phyloP scores from a whole-genome alignment of 2,329 filamentous ascomycete genomes.

The Pyrenophora seminiperda region DNA sequence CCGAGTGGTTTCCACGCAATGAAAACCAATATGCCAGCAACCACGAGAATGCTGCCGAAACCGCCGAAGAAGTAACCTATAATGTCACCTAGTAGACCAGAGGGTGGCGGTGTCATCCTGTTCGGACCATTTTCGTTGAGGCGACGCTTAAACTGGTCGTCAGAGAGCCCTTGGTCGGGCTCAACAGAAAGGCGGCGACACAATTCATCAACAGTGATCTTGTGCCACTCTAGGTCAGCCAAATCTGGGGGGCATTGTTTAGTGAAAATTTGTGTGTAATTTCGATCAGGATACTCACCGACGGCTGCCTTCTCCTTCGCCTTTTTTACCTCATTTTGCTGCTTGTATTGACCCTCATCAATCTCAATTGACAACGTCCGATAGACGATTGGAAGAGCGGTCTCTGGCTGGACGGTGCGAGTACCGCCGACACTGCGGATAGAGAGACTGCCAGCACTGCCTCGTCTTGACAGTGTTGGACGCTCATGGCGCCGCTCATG shows the following conservation, averaged over 20 bases:
- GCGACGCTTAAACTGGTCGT: slow-evolving; percentile 61
- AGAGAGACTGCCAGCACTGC: slow-evolving; percentile 45
- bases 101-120: slow-evolving; percentile 67
- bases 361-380: slow-evolving; percentile 54
- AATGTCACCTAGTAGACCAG: slow-evolving; percentile 62
- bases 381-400: slow-evolving; percentile 52
- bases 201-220: slow-evolving; percentile 62
- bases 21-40: slow-evolving; percentile 74
- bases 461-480: slow-evolving; percentile 40
- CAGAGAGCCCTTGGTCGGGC: slow-evolving; percentile 62
- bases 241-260: slow-evolving; percentile 28
- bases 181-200: slow-evolving; percentile 64
- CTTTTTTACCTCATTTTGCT: slow-evolving; percentile 36
- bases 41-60: slow-evolving; percentile 72
- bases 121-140: slow-evolving; percentile 69
- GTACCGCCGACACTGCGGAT: slow-evolving; percentile 42
- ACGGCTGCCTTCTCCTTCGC: slow-evolving; percentile 43
- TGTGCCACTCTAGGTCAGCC: slow-evolving; percentile 71
- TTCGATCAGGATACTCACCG: slow-evolving; percentile 23
- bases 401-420: slow-evolving; percentile 49
- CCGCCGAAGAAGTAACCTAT: slow-evolving; percentile 77
- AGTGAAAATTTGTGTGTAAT: slow-evolving; percentile 15
- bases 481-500: slow-evolving; percentile 31
- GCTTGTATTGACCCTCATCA: slow-evolving; percentile 39
- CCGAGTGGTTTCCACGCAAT: slow-evolving; percentile 78